Conservation (phyloP, 192 early-diverging fungal genomes). For the Dissophora globulifera region DNA sequence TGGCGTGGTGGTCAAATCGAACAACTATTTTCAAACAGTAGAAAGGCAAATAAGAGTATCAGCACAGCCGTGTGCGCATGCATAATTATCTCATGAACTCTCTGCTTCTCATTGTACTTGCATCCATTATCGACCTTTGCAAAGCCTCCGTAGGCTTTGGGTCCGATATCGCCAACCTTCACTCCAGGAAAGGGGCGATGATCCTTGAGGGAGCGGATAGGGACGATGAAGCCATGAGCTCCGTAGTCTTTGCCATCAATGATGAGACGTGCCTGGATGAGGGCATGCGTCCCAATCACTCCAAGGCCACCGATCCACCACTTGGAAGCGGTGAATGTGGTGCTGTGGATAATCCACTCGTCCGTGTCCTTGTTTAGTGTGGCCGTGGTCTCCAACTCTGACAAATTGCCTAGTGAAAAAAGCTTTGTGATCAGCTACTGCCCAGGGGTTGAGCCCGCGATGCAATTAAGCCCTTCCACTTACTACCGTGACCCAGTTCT, state of each 20-base stretch:
- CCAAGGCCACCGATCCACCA: conserved; percentile 89
- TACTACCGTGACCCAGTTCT: conserved; percentile 68
- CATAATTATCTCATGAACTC: too few relatives aligned
- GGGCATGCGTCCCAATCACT: conserved; percentile 73
- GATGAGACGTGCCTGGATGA: conserved; percentile 83
- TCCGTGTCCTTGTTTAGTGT: conserved; percentile 77
- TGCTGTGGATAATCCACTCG: conserved; percentile 84
- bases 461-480: conserved; percentile 17
- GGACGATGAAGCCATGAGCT: conserved; percentile 81
- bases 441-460: too few relatives aligned
- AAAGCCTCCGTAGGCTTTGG: conserved; percentile 76
- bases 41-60: neutral
- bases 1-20: conserved; percentile 74
- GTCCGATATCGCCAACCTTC: conserved; percentile 83
- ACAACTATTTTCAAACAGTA: conserved; percentile 43
- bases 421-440: too few relatives aligned
- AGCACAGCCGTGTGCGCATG: neutral
- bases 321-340: conserved; percentile 64
- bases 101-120: conserved; percentile 51
- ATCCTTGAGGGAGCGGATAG: conserved; percentile 73
- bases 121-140: conserved; percentile 85
- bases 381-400: conserved; percentile 82
- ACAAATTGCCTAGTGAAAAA: conserved; percentile 79
- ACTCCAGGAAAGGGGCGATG: conserved; percentile 79
- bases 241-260: conserved; percentile 75